phyloP scores from a whole-genome alignment of 2,329 filamentous ascomycete genomes.

The Verticillium dahliae region DNA sequence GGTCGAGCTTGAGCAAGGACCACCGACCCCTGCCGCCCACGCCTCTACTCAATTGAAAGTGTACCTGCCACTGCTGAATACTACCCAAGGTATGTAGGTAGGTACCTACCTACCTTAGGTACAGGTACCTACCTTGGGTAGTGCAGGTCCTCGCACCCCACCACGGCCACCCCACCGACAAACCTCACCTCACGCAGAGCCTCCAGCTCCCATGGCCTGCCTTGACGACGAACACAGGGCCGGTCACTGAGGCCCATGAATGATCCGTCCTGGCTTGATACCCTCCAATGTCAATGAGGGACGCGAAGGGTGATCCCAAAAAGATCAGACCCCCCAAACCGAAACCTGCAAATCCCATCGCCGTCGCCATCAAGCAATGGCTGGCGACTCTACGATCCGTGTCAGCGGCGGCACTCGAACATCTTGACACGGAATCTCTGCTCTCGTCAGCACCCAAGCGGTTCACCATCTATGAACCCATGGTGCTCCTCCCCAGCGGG shows the following conservation, averaged over 20 bases:
- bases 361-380: conserved; percentile 27
- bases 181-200: too few species aligned
- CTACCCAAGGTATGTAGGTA: not conserved
- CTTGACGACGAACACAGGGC: too few species aligned
- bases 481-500: conserved; percentile 53
- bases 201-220: too few species aligned
- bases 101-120: not conserved
- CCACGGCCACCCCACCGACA: too few species aligned
- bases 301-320: not conserved
- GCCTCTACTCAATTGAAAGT: not conserved
- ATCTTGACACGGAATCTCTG: conserved; percentile 20
- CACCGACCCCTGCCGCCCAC: not conserved
- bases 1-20: not conserved
- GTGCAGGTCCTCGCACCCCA: too few species aligned
- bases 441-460: conserved; percentile 42
- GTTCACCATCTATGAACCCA: conserved; percentile 55
- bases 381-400: conserved; percentile 17
- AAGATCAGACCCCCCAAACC: conserved; percentile 11
- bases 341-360: conserved; percentile 28
- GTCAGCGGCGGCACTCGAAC: conserved; percentile 3
- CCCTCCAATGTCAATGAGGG: not conserved
- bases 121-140: too few species aligned
- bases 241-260: too few species aligned
- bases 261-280: too few species aligned
- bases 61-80: too few species aligned